Evolutionary conservation across 2,329 filamentous ascomycete genomes (phyloP).

Genomic region (Byssothecium circinans): DNA sequence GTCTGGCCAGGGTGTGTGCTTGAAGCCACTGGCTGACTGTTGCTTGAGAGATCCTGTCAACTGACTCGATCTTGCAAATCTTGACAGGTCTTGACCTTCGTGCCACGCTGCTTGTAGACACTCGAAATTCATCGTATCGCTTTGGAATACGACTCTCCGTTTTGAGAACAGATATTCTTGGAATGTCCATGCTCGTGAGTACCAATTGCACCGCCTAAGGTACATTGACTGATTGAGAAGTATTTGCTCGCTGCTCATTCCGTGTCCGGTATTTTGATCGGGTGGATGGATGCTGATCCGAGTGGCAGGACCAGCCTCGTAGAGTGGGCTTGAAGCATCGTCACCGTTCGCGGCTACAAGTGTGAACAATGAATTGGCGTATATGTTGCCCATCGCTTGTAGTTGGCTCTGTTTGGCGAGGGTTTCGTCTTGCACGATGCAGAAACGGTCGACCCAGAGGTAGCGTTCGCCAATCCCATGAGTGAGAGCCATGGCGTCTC

Average conservation of each 20-base stretch:
- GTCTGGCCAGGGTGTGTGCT: slow-evolving; percentile 14
- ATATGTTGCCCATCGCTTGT: slow-evolving; percentile 17
- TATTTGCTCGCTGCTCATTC: neutral
- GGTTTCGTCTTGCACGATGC: slow-evolving; percentile 12
- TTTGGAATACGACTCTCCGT: slow-evolving; percentile 9
- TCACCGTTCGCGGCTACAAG: slow-evolving; percentile 14
- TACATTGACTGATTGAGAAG: slow-evolving; percentile 2
- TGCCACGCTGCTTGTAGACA: slow-evolving; percentile 14
- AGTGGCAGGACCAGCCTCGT: neutral
- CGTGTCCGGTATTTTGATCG: neutral
- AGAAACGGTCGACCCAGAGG: slow-evolving; percentile 14
- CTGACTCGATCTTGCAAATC: neutral
- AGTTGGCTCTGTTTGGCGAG: slow-evolving; percentile 10
- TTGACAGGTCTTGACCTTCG: slow-evolving; percentile 7
- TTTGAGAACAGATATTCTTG: slow-evolving; percentile 8
- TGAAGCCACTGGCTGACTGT: neutral
- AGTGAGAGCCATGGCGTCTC: slow-evolving; percentile 13
- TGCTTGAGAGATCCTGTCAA: neutral
- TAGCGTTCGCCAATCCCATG: slow-evolving; percentile 9
- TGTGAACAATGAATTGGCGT: slow-evolving; percentile 14
- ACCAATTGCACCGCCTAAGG: slow-evolving; percentile 15
- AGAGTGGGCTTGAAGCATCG: slow-evolving; percentile 8
- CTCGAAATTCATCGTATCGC: slow-evolving; percentile 18
- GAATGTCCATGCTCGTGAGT: slow-evolving; percentile 21
- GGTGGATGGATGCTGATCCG: neutral